Evolutionary conservation across 1,139 yeast species (phyloP), one percentile per base, ranked within the genome.

Genomic region (Hemisphaericaspora subhashii): DNA sequence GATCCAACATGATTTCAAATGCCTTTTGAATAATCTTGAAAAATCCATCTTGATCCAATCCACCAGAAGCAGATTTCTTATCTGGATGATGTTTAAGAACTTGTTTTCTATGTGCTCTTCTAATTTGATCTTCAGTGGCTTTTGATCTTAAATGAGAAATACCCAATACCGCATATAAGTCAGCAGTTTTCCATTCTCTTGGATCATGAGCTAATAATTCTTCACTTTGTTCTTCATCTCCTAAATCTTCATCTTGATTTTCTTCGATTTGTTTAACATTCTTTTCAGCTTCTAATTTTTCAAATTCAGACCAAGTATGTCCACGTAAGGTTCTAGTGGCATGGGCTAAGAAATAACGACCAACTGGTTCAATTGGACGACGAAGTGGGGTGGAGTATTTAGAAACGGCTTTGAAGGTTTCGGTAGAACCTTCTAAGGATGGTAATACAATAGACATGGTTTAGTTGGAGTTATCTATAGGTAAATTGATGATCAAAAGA

Each of bases 11-110:
- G 40, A 86, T 76, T 73, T 92, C 98, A 61, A 83, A 85, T 16
- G 98, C 96, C 75, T 92, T 92, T 72, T 92, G 98, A 57, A 92
- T 90, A 60, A 94, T 86, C 76, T 92, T 92, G 81, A 92, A 92
- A 71, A 92, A 90, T n/a, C 94, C 95, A 63, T 90, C 97, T 66
- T 89, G 95, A 51, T 86, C 94, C 60, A 86, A 74, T 36, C 86
- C 86, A 52, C 96, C 95, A 40, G 72, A 51, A 40, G 85, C 88
- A 51, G 94, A 92, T 75, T 88, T 90, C 79, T 92, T 92, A 69
- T 92, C 98, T 48, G 98, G 98, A 66, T 92, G 98, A 67, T 92
- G 97, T 73, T 84, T 88, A 68, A 92, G 79, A 18, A 92, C 98
- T 72, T 89, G 95, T 66, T 85, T 85, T 76, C 98, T 85, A 75